phyloP scores from a whole-genome alignment of 768 basidiomycete genomes.

The Trametes maxima region DNA sequence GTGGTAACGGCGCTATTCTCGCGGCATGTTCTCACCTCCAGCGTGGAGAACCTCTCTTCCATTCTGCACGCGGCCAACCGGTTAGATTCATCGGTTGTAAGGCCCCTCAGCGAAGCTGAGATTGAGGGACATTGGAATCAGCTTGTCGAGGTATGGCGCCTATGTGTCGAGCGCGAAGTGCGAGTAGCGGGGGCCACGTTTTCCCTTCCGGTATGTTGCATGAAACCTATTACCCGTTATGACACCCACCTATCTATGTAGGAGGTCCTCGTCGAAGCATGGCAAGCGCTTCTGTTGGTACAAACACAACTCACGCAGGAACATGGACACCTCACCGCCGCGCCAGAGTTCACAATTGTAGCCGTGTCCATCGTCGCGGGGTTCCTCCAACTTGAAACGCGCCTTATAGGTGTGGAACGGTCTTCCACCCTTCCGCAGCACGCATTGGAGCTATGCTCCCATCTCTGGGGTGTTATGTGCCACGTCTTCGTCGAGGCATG shows the following conservation, averaged over 20 bases:
- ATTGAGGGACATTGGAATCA: constrained; percentile 41
- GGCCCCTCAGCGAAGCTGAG: constrained; percentile 42
- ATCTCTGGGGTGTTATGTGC: constrained; percentile 55
- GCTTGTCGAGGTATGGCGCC: constrained; percentile 38
- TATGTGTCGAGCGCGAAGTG: constrained; percentile 12
- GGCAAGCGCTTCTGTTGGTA: constrained; percentile 60
- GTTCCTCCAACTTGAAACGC: constrained; percentile 35
- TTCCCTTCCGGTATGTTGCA: constrained; percentile 1
- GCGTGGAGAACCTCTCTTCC: constrained; percentile 30
- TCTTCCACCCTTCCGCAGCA: not conserved
- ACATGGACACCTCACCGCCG: constrained; percentile 38
- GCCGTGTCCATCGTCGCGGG: constrained; percentile 39
- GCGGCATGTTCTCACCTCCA: constrained; percentile 42
- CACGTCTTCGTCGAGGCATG: constrained; percentile 46
- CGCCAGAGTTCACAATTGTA: constrained; percentile 37
- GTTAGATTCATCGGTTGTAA: constrained; percentile 32
- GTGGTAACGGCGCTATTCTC: constrained; percentile 42
- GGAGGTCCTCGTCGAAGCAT: constrained; percentile 46
- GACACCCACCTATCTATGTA: constrained; percentile 27
- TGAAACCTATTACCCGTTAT: not conserved
- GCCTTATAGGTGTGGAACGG: too few relatives aligned
- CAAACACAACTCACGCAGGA: constrained; percentile 47
- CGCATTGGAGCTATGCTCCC: constrained; percentile 41
- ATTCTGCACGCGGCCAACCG: constrained; percentile 32
- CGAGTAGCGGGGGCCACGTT: constrained; percentile 4